Base-by-base conservation (phyloP, 2,329 filamentous ascomycete genomes). In the Alternaria solani region DNA sequence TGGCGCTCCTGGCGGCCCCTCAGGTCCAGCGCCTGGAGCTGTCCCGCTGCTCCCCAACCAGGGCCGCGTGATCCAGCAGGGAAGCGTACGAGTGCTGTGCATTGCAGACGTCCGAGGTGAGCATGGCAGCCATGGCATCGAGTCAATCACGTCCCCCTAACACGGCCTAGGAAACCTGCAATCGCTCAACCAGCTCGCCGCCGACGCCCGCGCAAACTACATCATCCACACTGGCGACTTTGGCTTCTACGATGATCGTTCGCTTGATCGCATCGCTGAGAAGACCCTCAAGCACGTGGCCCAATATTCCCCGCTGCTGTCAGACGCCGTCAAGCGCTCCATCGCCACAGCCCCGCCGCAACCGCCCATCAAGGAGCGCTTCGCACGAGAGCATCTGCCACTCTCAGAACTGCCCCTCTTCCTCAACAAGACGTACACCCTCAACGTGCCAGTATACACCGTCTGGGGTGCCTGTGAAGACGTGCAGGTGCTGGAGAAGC, bases 401-500 rank as follows among this genome's bases (percentile, higher is more conserved):
- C 89, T 99, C 54, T 99, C 95, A 59, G 94, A 99, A 82, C 88
- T 99, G 36, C 88, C 94, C 25, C 88, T 92, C 72, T 93, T 99
- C 71, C 87, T 99, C 67, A 91, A 88, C 80, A 94, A 94, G 79
- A 91, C 91, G 68, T 86, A 96, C 75, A 96, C 93, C 76, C 89
- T 99, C 59, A 94, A 99, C 63, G 91, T 99, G 59, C 95, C 95
- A 0, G 95, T 99, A 57, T 98, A 97, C 82, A 99, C 95, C 41
- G 95, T 99, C 38, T 99, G 95, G 95, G 95, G 95, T 77, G 95
- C 95, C 48, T 99, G 95, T 76, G 95, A 99, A 81, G 95, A 99
- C 85, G 95, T 99, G 20, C 90, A 95, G 59, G 95, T 99, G 28
- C 81, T 99, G 74, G 95, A 99, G 81, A 97, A 97, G 83, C 96